Conservation (phyloP, 495 filamentous ascomycete genomes). For the Neurospora sp. region DNA sequence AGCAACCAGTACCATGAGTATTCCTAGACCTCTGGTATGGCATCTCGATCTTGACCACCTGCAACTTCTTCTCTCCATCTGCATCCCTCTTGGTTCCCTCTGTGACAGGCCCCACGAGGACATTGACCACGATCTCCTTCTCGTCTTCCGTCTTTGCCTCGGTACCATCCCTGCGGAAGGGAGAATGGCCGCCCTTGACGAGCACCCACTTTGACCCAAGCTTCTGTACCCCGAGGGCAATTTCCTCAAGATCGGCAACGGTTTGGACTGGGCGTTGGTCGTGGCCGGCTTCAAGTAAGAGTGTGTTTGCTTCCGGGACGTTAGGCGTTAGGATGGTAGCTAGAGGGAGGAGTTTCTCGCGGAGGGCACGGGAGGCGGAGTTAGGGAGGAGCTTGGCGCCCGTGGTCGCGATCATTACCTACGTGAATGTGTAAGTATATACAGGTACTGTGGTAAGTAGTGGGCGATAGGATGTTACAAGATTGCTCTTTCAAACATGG, state of each 20-base stretch:
- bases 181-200: conserved; percentile 88
- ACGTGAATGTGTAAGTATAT: conserved; percentile 4
- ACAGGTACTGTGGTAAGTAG: not conserved
- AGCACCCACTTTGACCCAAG: conserved; percentile 73
- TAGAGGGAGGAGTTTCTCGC: conserved; percentile 58
- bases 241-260: conserved; percentile 49
- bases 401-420: conserved; percentile 92
- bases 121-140: conserved; percentile 57
- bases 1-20: conserved; percentile 94
- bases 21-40: conserved; percentile 61
- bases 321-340: conserved; percentile 85
- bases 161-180: conserved; percentile 52
- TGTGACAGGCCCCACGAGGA: conserved; percentile 49
- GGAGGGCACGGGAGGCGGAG: conserved; percentile 54
- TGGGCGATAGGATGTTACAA: not conserved
- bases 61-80: conserved; percentile 2
- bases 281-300: conserved; percentile 53
- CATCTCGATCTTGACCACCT: conserved; percentile 47
- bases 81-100: conserved; percentile 16
- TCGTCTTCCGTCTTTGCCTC: conserved; percentile 46
- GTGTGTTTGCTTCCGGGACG: conserved; percentile 71
- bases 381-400: conserved; percentile 66
- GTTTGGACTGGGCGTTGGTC: conserved; percentile 38
- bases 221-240: conserved; percentile 55
- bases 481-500: not conserved